Evolutionary conservation across 208 protist genomes (phyloP).

Genomic region (Leishmania gerbilli): DNA sequence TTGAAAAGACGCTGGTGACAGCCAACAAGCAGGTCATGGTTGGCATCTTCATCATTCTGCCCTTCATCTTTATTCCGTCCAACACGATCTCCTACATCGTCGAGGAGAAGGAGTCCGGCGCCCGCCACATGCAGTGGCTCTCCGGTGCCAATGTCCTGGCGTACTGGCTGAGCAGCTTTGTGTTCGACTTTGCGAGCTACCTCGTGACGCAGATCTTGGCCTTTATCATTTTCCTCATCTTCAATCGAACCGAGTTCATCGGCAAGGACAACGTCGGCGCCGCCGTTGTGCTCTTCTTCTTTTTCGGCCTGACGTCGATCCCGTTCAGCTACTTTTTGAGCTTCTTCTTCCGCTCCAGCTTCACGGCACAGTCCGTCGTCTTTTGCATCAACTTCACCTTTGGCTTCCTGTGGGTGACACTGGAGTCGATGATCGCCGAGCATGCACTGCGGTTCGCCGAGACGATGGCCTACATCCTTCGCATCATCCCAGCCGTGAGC

Average conservation of each 20-base stretch:
- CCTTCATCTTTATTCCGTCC: slow-evolving; percentile 84
- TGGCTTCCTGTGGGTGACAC: slow-evolving; percentile 81
- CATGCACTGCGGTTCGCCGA: slow-evolving; percentile 49
- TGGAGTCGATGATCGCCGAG: slow-evolving; percentile 65
- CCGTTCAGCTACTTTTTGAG: slow-evolving; percentile 74
- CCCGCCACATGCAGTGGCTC: slow-evolving; percentile 85
- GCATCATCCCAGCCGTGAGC: slow-evolving; percentile 67
- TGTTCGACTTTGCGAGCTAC: slow-evolving; percentile 75
- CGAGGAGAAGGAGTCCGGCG: slow-evolving; percentile 70
- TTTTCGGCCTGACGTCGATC: slow-evolving; percentile 74
- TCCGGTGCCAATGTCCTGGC: slow-evolving; percentile 65
- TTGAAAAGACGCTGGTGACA: slow-evolving; percentile 53
- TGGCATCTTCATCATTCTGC: slow-evolving; percentile 79
- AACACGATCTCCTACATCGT: slow-evolving; percentile 83
- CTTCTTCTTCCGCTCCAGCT: slow-evolving; percentile 81
- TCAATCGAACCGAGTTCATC: slow-evolving; percentile 72
- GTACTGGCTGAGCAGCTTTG: slow-evolving; percentile 83
- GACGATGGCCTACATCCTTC: slow-evolving; percentile 52
- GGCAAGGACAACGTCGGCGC: slow-evolving; percentile 48
- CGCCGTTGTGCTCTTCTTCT: slow-evolving; percentile 66
- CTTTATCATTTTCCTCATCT: slow-evolving; percentile 72
- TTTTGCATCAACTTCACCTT: slow-evolving; percentile 83
- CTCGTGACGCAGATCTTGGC: slow-evolving; percentile 59
- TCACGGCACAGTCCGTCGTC: slow-evolving; percentile 73
- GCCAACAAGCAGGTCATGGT: slow-evolving; percentile 64